phyloP scores from a whole-genome alignment of 768 basidiomycete species.

The Ramaria rubella region DNA sequence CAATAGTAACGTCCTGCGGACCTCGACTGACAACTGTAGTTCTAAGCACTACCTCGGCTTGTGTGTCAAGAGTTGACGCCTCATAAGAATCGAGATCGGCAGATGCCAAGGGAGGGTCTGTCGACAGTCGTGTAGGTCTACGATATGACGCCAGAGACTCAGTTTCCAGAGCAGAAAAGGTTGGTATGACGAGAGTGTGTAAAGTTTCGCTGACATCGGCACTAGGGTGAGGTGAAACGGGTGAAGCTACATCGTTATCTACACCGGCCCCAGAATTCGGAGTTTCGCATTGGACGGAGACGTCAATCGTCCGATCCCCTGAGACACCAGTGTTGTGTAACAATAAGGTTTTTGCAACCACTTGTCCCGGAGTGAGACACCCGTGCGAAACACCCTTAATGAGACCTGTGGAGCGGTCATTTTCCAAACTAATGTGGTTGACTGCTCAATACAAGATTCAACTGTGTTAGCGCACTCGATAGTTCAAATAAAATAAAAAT shows the following conservation, averaged over 20 bases:
- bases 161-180: slow-evolving; percentile 53
- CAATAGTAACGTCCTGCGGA: slow-evolving; percentile 51
- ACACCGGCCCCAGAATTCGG: slow-evolving; percentile 17
- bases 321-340: slow-evolving; percentile 55
- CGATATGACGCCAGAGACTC: slow-evolving; percentile 50
- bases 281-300: slow-evolving; percentile 66
- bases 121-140: slow-evolving; percentile 22
- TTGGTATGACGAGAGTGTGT: slow-evolving; percentile 59
- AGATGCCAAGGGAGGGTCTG: slow-evolving; percentile 37
- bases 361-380: slow-evolving; percentile 49
- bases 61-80: slow-evolving; percentile 43
- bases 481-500: slow-evolving; percentile 4
- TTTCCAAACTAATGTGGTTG: slow-evolving; percentile 55
- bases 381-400: slow-evolving; percentile 73
- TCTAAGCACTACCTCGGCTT: slow-evolving; percentile 47
- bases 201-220: slow-evolving; percentile 50
- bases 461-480: too few relatives aligned
- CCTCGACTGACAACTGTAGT: slow-evolving; percentile 48
- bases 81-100: slow-evolving; percentile 52
- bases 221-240: slow-evolving; percentile 13
- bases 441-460: slow-evolving; percentile 29
- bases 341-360: slow-evolving; percentile 53
- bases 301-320: slow-evolving; percentile 70
- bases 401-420: slow-evolving; percentile 58
- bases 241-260: not conserved